Percentiles rank a stretch among this genome's conserved stretches.
These are phyloP conservation scores for Scleroderma citrinum DNA, from an alignment of 768 basidiomycete species.

Conservation along the genomic window DNA sequence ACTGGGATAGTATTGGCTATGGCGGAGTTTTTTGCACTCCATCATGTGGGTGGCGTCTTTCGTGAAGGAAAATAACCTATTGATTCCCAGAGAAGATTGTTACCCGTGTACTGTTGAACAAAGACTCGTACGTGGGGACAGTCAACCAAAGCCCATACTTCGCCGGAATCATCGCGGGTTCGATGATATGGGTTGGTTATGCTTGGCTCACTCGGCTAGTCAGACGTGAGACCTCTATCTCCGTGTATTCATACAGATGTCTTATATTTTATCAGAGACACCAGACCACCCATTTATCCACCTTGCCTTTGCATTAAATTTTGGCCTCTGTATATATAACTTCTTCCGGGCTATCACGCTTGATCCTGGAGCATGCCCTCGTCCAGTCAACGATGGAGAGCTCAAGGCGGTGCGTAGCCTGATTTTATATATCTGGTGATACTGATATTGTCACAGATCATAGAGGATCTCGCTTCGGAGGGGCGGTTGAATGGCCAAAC, in stretches of 20 bases:
- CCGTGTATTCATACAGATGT: background rate
- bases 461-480: too few relatives aligned
- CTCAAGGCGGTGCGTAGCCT: too few relatives aligned
- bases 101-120: slow-evolving; percentile 80
- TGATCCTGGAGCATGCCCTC: too few relatives aligned
- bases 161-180: slow-evolving; percentile 80
- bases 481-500: too few relatives aligned
- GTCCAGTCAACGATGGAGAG: too few relatives aligned
- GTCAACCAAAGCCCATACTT: slow-evolving; percentile 90
- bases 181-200: slow-evolving; percentile 81
- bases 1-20: slow-evolving; percentile 76
- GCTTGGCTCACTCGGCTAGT: slow-evolving; percentile 78
- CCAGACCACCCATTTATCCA: slow-evolving; percentile 72
- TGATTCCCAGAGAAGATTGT: slow-evolving; percentile 50
- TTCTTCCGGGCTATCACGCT: slow-evolving; percentile 90
- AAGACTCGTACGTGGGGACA: slow-evolving; percentile 73
- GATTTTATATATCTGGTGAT: too few relatives aligned
- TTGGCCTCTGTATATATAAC: slow-evolving; percentile 75
- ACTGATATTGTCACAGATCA: too few relatives aligned
- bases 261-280: slow-evolving; percentile 45
- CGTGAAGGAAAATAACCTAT: background rate
- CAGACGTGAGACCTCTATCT: slow-evolving; percentile 42
- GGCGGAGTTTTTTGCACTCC: slow-evolving; percentile 89
- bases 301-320: slow-evolving; percentile 64
- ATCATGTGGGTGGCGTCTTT: slow-evolving; percentile 61